phyloP scores from a whole-genome alignment of 108 stramenopile species.

The Epithemia pelagica region DNA sequence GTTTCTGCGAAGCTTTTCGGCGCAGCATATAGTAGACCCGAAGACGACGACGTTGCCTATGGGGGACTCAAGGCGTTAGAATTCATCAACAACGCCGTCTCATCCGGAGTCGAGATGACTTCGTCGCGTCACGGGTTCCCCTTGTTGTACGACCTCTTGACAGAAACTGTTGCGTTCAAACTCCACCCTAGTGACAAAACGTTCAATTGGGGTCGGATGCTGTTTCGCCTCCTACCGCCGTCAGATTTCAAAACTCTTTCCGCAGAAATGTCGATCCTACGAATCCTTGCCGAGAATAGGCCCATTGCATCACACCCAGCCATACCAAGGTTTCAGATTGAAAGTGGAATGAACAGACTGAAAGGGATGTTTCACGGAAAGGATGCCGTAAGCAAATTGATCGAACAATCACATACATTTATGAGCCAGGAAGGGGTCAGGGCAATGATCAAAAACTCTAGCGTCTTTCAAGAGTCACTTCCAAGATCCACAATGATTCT shows the following conservation, averaged over 20 bases:
- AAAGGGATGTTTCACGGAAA: slow-evolving; percentile 93
- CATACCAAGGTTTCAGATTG: slow-evolving; percentile 94
- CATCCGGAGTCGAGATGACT: slow-evolving; percentile 81
- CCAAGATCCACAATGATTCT: slow-evolving; percentile 60
- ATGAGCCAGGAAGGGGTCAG: slow-evolving; percentile 56
- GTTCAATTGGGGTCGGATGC: slow-evolving; percentile 89
- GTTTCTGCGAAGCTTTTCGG: slow-evolving; percentile 84
- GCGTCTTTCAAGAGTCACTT: slow-evolving; percentile 32
- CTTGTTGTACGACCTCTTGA: slow-evolving; percentile 91
- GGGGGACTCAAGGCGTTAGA: slow-evolving; percentile 82
- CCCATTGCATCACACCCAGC: slow-evolving; percentile 75
- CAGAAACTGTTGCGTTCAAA: slow-evolving; percentile 86
- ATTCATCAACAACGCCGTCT: slow-evolving; percentile 79
- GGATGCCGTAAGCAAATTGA: slow-evolving; percentile 81
- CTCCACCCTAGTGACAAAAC: slow-evolving; percentile 90
- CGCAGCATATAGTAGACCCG: slow-evolving; percentile 78
- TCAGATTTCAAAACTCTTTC: slow-evolving; percentile 81
- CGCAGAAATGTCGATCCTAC: slow-evolving; percentile 88
- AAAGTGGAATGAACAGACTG: slow-evolving; percentile 88
- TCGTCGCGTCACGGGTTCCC: slow-evolving; percentile 92
- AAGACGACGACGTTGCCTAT: slow-evolving; percentile 84
- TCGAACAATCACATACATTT: slow-evolving; percentile 69
- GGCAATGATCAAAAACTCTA: slow-evolving; percentile 43
- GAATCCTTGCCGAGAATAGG: slow-evolving; percentile 89
- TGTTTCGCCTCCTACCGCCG: slow-evolving; percentile 85